A percentile compares a stretch with the other conserved stretches of the same genome.
Conservation (phyloP, 805 yeast genomes). For the Cyberlindnera mrakii region DNA sequence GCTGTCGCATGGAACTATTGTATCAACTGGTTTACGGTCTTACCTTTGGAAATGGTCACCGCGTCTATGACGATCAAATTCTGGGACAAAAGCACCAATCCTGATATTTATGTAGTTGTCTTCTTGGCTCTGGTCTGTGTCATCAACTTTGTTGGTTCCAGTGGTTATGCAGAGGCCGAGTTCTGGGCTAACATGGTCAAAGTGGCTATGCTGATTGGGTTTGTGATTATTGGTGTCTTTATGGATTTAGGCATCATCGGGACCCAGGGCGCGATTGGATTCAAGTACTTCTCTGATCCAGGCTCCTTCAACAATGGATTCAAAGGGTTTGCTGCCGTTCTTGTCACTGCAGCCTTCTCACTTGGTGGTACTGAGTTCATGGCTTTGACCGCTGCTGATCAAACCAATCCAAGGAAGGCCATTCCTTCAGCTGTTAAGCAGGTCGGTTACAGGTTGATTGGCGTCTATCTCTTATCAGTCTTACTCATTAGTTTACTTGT, state of each 20-base stretch:
- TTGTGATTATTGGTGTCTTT: conserved; percentile 46
- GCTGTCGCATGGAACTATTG: conserved; percentile 60
- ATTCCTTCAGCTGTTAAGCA: conserved; percentile 53
- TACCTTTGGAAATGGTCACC: conserved; percentile 60
- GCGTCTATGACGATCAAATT: conserved; percentile 55
- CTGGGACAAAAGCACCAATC: conserved; percentile 49
- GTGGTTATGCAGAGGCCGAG: conserved; percentile 57
- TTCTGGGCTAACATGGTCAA: conserved; percentile 62
- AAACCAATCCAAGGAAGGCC: conserved; percentile 45
- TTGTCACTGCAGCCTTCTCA: conserved; percentile 53
- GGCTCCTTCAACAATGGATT: conserved; percentile 50
- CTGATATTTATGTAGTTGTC: conserved; percentile 53
- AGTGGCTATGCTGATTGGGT: conserved; percentile 55
- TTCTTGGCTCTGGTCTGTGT: conserved; percentile 39
- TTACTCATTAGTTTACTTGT: conserved; percentile 46
- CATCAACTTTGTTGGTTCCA: conserved; percentile 45
- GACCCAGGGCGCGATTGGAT: conserved; percentile 42
- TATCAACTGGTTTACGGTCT: conserved; percentile 56
- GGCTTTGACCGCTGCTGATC: conserved; percentile 47
- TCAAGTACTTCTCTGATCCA: conserved; percentile 44
- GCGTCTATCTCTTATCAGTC: conserved; percentile 43
- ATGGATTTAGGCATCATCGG: conserved; percentile 38
- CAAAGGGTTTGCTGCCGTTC: conserved; percentile 48
- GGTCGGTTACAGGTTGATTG: conserved; percentile 47
- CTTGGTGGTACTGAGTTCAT: conserved; percentile 56